Percentiles rank a stretch among this genome's conserved stretches.
Evolutionary conservation across 257 asterid genomes (phyloP).

Genomic region (Cynanchum wilfordii): DNA sequence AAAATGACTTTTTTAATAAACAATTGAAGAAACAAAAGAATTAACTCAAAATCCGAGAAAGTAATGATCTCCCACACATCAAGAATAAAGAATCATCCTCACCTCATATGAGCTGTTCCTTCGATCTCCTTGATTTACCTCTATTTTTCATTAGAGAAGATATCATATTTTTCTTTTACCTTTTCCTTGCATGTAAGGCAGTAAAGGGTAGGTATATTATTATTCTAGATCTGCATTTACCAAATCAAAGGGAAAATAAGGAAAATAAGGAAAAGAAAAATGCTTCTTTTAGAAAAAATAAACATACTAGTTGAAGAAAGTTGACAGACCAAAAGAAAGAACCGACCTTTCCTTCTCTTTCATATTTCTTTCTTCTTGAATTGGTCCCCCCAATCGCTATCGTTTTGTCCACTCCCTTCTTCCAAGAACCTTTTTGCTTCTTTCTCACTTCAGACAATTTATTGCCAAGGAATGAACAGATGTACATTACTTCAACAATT

Average conservation of each 20-base stretch:
- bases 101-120: conserved; percentile 21
- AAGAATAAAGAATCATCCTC: conserved; percentile 15
- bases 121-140: conserved; percentile 2
- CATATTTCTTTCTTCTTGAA: conserved; percentile 4
- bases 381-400: conserved; percentile 5
- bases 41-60: conserved; percentile 30
- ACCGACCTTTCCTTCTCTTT: conserved; percentile 7
- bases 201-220: no score
- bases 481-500: conserved; percentile 10
- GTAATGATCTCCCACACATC: conserved; percentile 33
- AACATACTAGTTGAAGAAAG: neutral
- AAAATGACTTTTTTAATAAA: conserved; percentile 4
- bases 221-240: neutral
- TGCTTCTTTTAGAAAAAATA: neutral
- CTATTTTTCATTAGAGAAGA: neutral
- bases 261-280: neutral
- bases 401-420: neutral
- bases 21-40: conserved; percentile 16
- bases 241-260: conserved; percentile 1
- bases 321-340: conserved; percentile 11
- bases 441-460: neutral
- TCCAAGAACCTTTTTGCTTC: neutral
- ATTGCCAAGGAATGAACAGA: conserved; percentile 5
- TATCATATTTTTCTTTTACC: neutral
- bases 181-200: neutral